Evolutionary conservation across 495 filamentous ascomycete genomes (phyloP), one percentile per base, ranked within the genome.

Genomic region (Aspergillus sclerotiicarbonarius): DNA sequence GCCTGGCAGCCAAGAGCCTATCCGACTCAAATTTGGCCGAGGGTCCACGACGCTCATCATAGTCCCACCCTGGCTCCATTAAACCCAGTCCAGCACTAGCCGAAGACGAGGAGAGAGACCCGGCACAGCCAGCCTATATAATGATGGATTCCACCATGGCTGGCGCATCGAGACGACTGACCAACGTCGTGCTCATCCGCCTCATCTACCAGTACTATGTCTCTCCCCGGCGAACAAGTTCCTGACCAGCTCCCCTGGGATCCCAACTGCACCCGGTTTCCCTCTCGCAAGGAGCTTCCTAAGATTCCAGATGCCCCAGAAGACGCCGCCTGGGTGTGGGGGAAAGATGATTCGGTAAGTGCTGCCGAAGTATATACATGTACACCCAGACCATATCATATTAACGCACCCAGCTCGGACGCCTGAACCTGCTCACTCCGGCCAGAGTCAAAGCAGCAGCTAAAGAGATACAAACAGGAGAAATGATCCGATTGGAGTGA

Each of bases 321-420:
- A 60, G 71, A 70, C 50, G 81, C 83, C 13, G 84, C 84, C 33
- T 88, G 84, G 84, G 80, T 87, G 20, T 87, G 84, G 85, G 84
- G 85, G 6, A 69, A 77, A 32, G 71, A 85, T 67, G 85, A 87
- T 61, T 69, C 77, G 59, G 81, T 83, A 45, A 8, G 62, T 65
- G 43, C 8, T n/a, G 50, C 8, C 31, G 25, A 18, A 13, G 45
- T 32, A 39, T 25, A 25, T 25, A 25, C 25, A 25, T 25, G 5
- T 25, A 25, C 5, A 25, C 25, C 25, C 2, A 2, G 2, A 25
- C 25, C 25, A 25, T 3, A 18, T 35, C 9, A n/a, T 32, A 32
- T 6, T 63, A 3, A 15, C 48, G 20, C 52, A 50, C 33, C 52
- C 44, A 80, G 72, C 43, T 81, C 30, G 83, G 84, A 16, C 72